These are phyloP conservation scores for Chionographis japonica DNA, from an alignment of 106 monocot genomes.

Conservation along the genomic window DNA sequence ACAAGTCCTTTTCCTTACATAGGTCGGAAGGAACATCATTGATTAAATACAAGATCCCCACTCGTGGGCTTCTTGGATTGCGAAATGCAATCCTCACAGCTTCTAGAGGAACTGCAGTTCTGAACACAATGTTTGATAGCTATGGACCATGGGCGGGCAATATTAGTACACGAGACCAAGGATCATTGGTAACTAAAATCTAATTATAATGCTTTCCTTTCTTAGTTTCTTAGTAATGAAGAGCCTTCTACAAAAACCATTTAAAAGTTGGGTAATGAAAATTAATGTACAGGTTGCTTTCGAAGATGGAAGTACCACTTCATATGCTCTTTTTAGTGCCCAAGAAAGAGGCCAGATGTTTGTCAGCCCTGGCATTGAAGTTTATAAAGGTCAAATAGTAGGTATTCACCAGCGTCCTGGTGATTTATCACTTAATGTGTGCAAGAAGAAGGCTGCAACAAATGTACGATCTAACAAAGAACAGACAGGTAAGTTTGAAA, in stretches of 20 bases:
- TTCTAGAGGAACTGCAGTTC: slow-evolving; percentile 86
- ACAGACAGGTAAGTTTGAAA: slow-evolving; percentile 52
- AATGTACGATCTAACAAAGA: slow-evolving; percentile 98
- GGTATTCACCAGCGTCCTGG: slow-evolving; percentile 96
- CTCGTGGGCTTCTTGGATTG: slow-evolving; percentile 90
- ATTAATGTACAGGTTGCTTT: slow-evolving; percentile 69
- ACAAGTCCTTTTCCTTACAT: slow-evolving; percentile 6
- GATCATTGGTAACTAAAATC: slow-evolving; percentile 65
- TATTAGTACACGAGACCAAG: slow-evolving; percentile 86
- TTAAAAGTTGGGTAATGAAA: not conserved
- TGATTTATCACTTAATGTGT: slow-evolving; percentile 92
- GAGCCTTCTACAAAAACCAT: not conserved
- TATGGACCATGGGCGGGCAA: slow-evolving; percentile 96
- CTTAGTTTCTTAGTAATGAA: not conserved
- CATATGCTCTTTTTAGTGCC: slow-evolving; percentile 84
- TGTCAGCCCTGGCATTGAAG: slow-evolving; percentile 64
- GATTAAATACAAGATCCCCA: slow-evolving; percentile 94
- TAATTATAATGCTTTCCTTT: not conserved
- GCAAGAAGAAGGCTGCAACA: slow-evolving; percentile 98
- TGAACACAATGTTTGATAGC: slow-evolving; percentile 92
- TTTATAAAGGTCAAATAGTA: slow-evolving; percentile 96
- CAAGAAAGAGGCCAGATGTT: slow-evolving; percentile 98
- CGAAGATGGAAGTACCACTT: slow-evolving; percentile 87
- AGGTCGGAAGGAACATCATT: slow-evolving; percentile 86
- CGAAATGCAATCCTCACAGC: slow-evolving; percentile 92